A percentile compares a stretch with the other conserved stretches of the same genome.
These are phyloP conservation scores for Botrytis paeoniae DNA, from an alignment of 2,329 filamentous ascomycete genomes.

Conservation along the genomic window DNA sequence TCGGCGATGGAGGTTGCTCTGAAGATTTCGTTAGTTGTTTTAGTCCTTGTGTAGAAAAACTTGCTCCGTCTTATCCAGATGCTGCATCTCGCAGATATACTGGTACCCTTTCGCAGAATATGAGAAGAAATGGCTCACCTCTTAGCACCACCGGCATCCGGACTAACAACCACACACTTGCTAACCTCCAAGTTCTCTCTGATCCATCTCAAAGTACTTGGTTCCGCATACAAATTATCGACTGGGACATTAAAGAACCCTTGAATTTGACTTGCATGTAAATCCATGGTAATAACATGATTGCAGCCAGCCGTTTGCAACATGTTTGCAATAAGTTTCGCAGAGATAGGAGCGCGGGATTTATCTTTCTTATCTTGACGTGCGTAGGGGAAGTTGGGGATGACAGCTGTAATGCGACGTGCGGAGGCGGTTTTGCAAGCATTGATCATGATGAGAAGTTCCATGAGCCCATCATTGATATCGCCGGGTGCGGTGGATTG, in stretches of 20 bases:
- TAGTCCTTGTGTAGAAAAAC: not conserved
- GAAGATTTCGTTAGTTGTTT: not conserved
- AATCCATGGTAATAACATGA: slow-evolving; percentile 92
- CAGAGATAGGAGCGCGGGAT: slow-evolving; percentile 92
- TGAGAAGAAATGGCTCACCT: slow-evolving; percentile 48
- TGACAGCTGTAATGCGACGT: slow-evolving; percentile 88
- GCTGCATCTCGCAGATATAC: not conserved
- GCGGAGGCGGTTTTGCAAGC: slow-evolving; percentile 85
- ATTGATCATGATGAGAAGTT: slow-evolving; percentile 97
- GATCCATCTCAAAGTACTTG: slow-evolving; percentile 88
- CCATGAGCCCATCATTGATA: slow-evolving; percentile 98
- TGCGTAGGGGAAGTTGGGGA: slow-evolving; percentile 95
- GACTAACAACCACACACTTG: slow-evolving; percentile 90
- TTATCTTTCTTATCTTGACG: slow-evolving; percentile 98
- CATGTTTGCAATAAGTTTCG: slow-evolving; percentile 97
- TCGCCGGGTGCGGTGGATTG: slow-evolving; percentile 94
- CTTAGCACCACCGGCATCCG: slow-evolving; percentile 93
- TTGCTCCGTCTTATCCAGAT: not conserved
- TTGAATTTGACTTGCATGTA: slow-evolving; percentile 90
- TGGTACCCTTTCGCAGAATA: not conserved
- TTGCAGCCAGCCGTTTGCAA: slow-evolving; percentile 90
- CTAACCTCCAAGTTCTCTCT: slow-evolving; percentile 76
- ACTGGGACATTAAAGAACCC: slow-evolving; percentile 86
- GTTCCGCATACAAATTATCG: slow-evolving; percentile 86
- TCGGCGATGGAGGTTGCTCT: slow-evolving; percentile 90